Evolutionary conservation across 1,284 basidiomycete genomes (phyloP).

Genomic region (Fomitopsis pinicola): DNA sequence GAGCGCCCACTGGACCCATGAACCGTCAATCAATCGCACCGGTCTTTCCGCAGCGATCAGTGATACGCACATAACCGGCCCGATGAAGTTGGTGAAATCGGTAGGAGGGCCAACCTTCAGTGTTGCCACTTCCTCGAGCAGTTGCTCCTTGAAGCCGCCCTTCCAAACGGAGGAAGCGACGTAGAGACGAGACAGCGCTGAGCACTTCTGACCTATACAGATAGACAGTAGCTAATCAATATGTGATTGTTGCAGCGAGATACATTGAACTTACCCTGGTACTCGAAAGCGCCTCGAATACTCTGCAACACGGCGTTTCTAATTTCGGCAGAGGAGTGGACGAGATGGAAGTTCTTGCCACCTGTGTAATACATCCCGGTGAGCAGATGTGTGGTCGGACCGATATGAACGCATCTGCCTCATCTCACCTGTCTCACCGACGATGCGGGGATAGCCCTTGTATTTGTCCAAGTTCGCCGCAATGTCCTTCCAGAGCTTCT

Average conservation of each 20-base stretch:
- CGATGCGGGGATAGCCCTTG: constrained; percentile 88
- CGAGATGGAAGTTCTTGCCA: constrained; percentile 97
- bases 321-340: constrained; percentile 87
- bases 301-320: constrained; percentile 87
- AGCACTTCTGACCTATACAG: constrained; percentile 86
- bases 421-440: constrained; percentile 77
- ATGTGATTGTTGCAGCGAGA: background rate
- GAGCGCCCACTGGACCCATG: constrained; percentile 54
- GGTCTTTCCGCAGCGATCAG: background rate
- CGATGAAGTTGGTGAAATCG: constrained; percentile 88
- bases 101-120: constrained; percentile 82
- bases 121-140: constrained; percentile 73
- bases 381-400: background rate
- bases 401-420: background rate
- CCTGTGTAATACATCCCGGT: constrained; percentile 34
- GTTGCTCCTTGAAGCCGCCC: constrained; percentile 79
- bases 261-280: constrained; percentile 62
- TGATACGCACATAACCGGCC: constrained; percentile 83
- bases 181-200: constrained; percentile 89
- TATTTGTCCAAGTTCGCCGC: constrained; percentile 85
- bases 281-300: constrained; percentile 92
- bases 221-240: background rate
- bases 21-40: background rate
- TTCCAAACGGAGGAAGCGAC: constrained; percentile 88
- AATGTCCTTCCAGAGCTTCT: constrained; percentile 95